Evolutionary conservation across 345 rosid genomes (phyloP).

Genomic region (Cardamine chenopodiifolia): DNA sequence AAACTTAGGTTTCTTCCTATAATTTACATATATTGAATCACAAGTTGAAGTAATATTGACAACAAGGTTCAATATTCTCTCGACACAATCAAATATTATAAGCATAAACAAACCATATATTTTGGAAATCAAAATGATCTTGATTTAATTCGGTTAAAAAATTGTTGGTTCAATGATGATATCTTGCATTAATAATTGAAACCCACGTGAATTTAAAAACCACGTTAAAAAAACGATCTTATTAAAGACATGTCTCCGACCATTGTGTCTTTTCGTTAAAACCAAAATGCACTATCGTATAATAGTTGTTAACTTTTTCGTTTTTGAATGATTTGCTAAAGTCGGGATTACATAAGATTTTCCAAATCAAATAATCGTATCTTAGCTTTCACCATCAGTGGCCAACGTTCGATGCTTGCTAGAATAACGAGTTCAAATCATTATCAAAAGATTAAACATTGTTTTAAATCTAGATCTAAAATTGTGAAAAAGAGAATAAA

Average conservation of each 20-base stretch:
- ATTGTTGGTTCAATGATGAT: conserved; percentile 10
- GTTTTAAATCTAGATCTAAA: not conserved
- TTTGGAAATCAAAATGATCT: conserved; percentile 18
- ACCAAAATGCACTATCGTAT: conserved; percentile 9
- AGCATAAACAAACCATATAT: conserved; percentile 16
- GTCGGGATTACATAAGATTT: not conserved
- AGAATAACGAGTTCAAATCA: not conserved
- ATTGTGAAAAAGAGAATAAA: not conserved
- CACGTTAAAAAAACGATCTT: not conserved
- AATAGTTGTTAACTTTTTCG: conserved; percentile 4
- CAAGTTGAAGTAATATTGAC: conserved; percentile 25
- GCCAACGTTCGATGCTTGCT: not conserved
- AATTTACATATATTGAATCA: conserved; percentile 6
- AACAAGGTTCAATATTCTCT: conserved; percentile 38
- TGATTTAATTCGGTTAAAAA: conserved; percentile 27
- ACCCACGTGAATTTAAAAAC: conserved; percentile 34
- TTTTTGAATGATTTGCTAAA: conserved; percentile 1
- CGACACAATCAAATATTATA: conserved; percentile 27
- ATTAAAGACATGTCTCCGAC: conserved; percentile 45
- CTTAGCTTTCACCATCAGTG: not conserved
- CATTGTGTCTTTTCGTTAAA: conserved; percentile 18
- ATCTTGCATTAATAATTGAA: conserved; percentile 29
- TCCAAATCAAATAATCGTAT: conserved; percentile 1
- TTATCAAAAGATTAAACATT: not conserved
- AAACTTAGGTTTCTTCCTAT: conserved; percentile 23